Percentiles rank a stretch among this genome's conserved stretches.
Conservation (phyloP, 1,284 basidiomycete genomes). For the Microbotryum violaceum region DNA sequence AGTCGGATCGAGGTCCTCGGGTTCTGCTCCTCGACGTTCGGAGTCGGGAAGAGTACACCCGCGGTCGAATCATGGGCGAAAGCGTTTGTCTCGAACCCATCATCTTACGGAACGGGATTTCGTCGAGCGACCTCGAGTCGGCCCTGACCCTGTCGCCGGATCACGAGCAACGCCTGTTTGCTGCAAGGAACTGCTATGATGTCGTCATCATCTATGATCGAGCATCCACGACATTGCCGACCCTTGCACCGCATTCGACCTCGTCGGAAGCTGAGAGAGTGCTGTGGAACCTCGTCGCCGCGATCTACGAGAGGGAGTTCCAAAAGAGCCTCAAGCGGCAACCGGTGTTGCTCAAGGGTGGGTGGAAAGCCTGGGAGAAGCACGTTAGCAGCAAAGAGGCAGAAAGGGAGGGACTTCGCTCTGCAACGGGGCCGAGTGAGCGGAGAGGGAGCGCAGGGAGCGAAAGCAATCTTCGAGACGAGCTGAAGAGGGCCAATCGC, state of each 20-base stretch:
- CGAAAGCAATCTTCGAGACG: background rate
- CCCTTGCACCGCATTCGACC: constrained; percentile 11
- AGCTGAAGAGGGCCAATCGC: constrained; percentile 23
- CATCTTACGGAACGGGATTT: constrained; percentile 61
- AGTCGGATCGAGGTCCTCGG: constrained; percentile 16
- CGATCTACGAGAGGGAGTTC: constrained; percentile 67
- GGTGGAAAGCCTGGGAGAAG: constrained; percentile 71
- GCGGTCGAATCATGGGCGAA: constrained; percentile 60
- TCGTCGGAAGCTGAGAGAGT: constrained; percentile 13
- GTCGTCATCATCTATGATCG: constrained; percentile 83
- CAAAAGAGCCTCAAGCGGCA: constrained; percentile 63
- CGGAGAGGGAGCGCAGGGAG: background rate
- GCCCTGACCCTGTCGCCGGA: constrained; percentile 64
- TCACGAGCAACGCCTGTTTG: constrained; percentile 63
- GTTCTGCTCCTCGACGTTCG: constrained; percentile 77
- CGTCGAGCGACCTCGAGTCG: constrained; percentile 62
- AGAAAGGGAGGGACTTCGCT: constrained; percentile 42
- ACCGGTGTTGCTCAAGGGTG: constrained; percentile 79
- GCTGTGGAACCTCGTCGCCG: constrained; percentile 48
- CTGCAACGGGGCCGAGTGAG: constrained; percentile 37
- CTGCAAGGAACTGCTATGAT: constrained; percentile 76
- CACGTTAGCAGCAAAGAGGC: constrained; percentile 53
- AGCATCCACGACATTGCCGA: constrained; percentile 53
- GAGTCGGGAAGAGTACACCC: constrained; percentile 64
- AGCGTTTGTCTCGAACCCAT: constrained; percentile 80